Evolutionary conservation across 495 filamentous ascomycete species (phyloP).

Genomic region (Parachaetomium inaequale): DNA sequence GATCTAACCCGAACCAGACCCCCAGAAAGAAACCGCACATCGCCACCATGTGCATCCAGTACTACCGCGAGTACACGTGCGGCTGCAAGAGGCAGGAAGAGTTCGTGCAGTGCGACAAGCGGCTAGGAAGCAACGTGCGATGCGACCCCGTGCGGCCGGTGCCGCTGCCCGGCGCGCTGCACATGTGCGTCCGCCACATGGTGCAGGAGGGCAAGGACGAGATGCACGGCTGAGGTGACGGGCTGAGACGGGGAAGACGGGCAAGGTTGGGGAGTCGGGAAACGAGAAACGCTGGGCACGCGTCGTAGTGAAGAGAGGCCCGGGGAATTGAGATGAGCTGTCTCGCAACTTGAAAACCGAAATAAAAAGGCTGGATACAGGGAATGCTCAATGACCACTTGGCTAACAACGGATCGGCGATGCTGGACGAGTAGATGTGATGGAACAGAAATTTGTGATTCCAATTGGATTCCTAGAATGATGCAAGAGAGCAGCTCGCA

Average conservation of each 20-base stretch:
- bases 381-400: no score
- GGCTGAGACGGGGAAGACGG: no score
- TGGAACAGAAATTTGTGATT: no score
- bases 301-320: not conserved
- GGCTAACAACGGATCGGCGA: no score
- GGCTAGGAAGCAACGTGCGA: conserved; percentile 4
- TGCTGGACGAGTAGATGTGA: no score
- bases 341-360: no score
- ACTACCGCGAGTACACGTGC: conserved; percentile 1
- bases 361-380: no score
- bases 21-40: no score
- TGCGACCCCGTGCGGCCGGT: not conserved
- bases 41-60: conserved; percentile 3
- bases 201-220: conserved; percentile 3
- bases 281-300: not conserved
- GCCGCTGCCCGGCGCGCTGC: not conserved
- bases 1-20: no score
- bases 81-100: not conserved
- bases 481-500: no score
- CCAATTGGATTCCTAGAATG: no score
- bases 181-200: conserved; percentile 5
- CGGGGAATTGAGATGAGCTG: no score
- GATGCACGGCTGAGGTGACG: conserved; percentile 2
- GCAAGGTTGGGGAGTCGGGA: not conserved
- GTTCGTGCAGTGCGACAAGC: conserved; percentile 5